phyloP scores from a whole-genome alignment of 257 asterid species.

The Gentiana dahurica region DNA sequence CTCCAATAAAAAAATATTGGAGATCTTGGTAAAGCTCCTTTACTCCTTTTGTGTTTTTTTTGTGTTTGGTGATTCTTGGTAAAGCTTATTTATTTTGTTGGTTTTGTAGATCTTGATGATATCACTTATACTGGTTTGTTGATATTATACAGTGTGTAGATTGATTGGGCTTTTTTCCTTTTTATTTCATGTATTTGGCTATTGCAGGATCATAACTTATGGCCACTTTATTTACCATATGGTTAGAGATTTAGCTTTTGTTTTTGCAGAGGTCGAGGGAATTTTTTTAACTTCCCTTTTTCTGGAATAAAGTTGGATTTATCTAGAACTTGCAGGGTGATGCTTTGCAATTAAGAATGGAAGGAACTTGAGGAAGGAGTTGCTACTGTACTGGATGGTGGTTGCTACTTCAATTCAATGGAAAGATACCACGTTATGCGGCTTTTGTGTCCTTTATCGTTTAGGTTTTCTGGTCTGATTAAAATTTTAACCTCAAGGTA shows the following conservation, averaged over 20 bases:
- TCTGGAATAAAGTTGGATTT: constrained; percentile 9
- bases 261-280: constrained; percentile 27
- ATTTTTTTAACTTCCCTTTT: constrained; percentile 4
- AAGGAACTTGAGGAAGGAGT: constrained; percentile 15
- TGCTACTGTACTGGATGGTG: constrained; percentile 10
- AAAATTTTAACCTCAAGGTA: constrained; percentile 9
- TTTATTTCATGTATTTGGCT: constrained; percentile 5
- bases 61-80: constrained; percentile 26
- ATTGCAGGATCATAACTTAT: constrained; percentile 8
- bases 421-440: constrained; percentile 12
- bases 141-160: constrained; percentile 18
- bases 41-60: constrained; percentile 15
- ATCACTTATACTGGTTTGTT: constrained; percentile 29
- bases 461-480: constrained; percentile 3
- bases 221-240: neutral
- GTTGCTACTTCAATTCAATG: constrained; percentile 10
- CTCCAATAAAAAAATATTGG: too few relatives aligned
- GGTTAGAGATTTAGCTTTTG: neutral
- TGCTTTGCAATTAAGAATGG: constrained; percentile 16
- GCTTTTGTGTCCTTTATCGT: constrained; percentile 10
- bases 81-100: constrained; percentile 28
- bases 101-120: constrained; percentile 44
- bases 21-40: too few relatives aligned
- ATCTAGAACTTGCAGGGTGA: neutral
- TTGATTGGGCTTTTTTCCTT: constrained; percentile 16